A percentile compares a stretch with the other conserved stretches of the same genome.
Conservation (phyloP, 441 rosid species). For the Adansonia madagascariensis region DNA sequence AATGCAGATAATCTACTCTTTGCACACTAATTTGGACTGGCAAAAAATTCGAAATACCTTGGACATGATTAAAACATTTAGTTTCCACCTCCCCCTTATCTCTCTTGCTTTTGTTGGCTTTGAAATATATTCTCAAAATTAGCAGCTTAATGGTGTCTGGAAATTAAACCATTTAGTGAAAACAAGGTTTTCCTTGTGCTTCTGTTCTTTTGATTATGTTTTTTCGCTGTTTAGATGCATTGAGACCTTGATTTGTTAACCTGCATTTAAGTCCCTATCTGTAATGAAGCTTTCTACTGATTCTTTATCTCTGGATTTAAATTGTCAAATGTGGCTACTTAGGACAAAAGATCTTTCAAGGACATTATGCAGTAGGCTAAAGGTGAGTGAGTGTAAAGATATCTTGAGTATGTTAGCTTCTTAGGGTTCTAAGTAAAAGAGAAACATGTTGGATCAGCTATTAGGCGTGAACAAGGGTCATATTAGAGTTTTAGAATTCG, state of each 20-base stretch:
- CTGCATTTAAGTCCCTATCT: not conserved
- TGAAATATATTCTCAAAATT: slow-evolving; percentile 2
- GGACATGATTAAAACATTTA: not conserved
- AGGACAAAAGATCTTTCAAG: not conserved
- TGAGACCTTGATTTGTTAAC: not conserved
- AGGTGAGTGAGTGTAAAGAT: not conserved
- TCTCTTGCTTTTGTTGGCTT: slow-evolving; percentile 7
- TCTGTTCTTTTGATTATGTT: not conserved
- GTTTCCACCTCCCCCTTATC: not conserved
- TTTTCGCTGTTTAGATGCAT: not conserved
- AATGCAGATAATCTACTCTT: not conserved
- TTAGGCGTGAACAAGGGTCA: no score
- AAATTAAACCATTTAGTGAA: not conserved
- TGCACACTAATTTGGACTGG: not conserved
- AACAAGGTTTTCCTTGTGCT: not conserved
- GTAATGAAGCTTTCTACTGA: not conserved
- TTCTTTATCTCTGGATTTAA: not conserved
- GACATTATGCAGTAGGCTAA: not conserved
- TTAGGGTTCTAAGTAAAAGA: not conserved
- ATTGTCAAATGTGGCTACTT: slow-evolving; percentile 1
- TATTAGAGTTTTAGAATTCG: not conserved
- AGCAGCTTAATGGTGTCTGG: not conserved
- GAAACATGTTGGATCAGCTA: slow-evolving; percentile 2
- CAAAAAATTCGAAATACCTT: not conserved
- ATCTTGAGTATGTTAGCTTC: slow-evolving; percentile 10